Conservation (phyloP, 1,284 basidiomycete species). For the Puccinia sorghi region DNA sequence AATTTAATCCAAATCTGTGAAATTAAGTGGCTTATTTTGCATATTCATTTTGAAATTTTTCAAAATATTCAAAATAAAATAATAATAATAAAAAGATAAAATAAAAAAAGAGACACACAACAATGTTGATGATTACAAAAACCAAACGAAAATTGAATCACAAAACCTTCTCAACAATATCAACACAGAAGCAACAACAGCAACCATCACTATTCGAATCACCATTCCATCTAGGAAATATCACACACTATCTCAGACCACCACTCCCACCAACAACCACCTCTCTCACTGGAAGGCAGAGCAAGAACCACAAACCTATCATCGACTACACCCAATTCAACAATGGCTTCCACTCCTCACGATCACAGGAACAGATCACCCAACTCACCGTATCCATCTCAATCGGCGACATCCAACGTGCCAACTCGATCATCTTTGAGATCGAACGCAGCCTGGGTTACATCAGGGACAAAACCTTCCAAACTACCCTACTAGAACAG, state of each 20-base stretch:
- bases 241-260: conserved; percentile 24
- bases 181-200: not conserved
- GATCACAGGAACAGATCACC: conserved; percentile 40
- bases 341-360: conserved; percentile 31
- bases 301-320: conserved; percentile 4
- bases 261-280: conserved; percentile 30
- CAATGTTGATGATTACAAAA: not conserved
- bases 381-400: conserved; percentile 35
- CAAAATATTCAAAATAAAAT: not conserved
- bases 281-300: not conserved
- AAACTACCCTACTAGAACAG: not conserved
- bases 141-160: not conserved
- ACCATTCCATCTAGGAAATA: conserved; percentile 9
- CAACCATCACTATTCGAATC: not conserved
- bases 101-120: too few species aligned
- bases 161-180: too few species aligned
- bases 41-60: not conserved
- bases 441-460: conserved; percentile 34
- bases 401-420: conserved; percentile 24
- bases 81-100: too few species aligned
- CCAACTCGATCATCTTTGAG: conserved; percentile 33
- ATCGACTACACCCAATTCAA: conserved; percentile 29
- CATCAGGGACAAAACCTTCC: conserved; percentile 9
- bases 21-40: not conserved
- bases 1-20: too few species aligned